A percentile compares a stretch with the other conserved stretches of the same genome.
Conservation (phyloP, 2,329 filamentous ascomycete species). For the Seiridium unicorne region DNA sequence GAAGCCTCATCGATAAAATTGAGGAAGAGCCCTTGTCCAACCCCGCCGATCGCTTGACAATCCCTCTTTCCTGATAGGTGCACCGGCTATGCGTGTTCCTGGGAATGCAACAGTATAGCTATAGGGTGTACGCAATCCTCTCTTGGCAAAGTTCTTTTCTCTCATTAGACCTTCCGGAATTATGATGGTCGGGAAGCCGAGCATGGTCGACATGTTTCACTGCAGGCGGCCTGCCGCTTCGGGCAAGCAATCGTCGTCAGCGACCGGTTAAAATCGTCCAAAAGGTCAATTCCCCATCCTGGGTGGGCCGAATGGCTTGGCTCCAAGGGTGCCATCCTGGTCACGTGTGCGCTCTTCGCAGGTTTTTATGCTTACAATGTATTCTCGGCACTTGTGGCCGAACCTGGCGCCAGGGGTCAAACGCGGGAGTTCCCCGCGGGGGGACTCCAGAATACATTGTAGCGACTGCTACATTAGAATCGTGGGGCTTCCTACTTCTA, state of each 20-base stretch:
- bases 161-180: neutral
- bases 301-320: neutral
- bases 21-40: neutral
- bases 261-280: neutral
- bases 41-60: neutral
- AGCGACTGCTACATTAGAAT: no score
- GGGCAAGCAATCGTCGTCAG: neutral
- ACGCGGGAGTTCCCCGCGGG: neutral
- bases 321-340: neutral
- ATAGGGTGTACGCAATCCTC: neutral
- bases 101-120: constrained; percentile 1
- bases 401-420: neutral
- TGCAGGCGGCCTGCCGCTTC: neutral
- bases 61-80: neutral
- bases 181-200: neutral
- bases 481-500: no score
- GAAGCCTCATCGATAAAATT: neutral
- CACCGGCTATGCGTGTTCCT: neutral
- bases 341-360: neutral
- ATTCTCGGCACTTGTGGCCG: neutral
- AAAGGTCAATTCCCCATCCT: neutral
- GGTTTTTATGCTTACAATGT: neutral
- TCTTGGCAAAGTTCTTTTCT: neutral
- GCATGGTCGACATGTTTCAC: neutral
- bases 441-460: neutral